phyloP scores from a whole-genome alignment of 495 filamentous ascomycete species.

The Aspergillus indologenus region DNA sequence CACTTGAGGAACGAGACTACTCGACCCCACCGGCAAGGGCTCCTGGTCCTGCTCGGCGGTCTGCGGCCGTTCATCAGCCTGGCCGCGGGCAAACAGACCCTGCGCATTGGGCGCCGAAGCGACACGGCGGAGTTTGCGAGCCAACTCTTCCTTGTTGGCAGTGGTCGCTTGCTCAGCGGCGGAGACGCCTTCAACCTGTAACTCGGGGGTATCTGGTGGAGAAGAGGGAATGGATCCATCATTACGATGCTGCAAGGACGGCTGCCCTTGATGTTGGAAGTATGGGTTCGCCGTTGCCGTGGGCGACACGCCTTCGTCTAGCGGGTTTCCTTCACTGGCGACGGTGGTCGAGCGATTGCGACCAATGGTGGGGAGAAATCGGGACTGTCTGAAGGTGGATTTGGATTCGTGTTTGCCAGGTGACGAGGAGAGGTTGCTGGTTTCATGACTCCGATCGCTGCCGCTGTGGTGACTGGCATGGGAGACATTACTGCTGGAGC shows the following conservation, averaged over 20 bases:
- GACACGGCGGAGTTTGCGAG: slow-evolving; percentile 85
- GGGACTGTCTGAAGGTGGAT: slow-evolving; percentile 72
- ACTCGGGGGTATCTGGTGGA: slow-evolving; percentile 84
- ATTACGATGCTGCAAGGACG: slow-evolving; percentile 88
- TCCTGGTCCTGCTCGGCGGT: slow-evolving; percentile 81
- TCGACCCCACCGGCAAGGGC: slow-evolving; percentile 57
- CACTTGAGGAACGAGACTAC: slow-evolving; percentile 52
- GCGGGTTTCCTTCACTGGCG: slow-evolving; percentile 85
- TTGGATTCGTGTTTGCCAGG: slow-evolving; percentile 54
- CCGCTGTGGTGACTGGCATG: slow-evolving; percentile 31
- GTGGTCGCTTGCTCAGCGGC: slow-evolving; percentile 72
- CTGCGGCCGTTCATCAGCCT: slow-evolving; percentile 65
- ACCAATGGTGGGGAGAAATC: slow-evolving; percentile 75
- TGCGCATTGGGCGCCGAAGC: slow-evolving; percentile 97
- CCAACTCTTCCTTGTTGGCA: slow-evolving; percentile 88
- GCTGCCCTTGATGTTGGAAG: slow-evolving; percentile 94
- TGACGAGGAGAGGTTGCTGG: slow-evolving; percentile 15
- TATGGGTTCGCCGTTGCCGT: slow-evolving; percentile 96
- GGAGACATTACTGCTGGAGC: slow-evolving; percentile 52
- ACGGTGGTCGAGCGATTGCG: slow-evolving; percentile 82
- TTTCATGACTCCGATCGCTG: slow-evolving; percentile 20
- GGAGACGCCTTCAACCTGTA: slow-evolving; percentile 69
- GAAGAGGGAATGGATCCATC: slow-evolving; percentile 92
- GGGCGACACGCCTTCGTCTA: slow-evolving; percentile 86
- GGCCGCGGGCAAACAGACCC: slow-evolving; percentile 72